phyloP scores from a whole-genome alignment of 768 basidiomycete species.

The Phlebiopsis flavidoalba region DNA sequence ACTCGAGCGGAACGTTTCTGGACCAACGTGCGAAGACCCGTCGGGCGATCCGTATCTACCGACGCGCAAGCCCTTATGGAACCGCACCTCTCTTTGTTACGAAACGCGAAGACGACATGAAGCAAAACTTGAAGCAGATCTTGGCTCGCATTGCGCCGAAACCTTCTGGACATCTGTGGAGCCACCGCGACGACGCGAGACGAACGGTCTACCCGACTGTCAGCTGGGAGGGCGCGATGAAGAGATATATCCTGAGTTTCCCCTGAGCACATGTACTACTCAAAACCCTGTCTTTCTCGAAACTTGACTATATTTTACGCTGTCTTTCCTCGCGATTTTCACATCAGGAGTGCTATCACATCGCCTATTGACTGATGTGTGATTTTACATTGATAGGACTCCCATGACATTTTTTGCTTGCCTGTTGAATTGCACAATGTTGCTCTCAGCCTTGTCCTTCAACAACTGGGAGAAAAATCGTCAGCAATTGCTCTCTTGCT shows the following conservation, averaged over 20 bases:
- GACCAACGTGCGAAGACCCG: slow-evolving; percentile 14
- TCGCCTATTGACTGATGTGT: too few relatives aligned
- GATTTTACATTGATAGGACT: too few relatives aligned
- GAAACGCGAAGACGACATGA: slow-evolving; percentile 18
- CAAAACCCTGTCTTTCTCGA: background rate
- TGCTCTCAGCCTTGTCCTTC: too few relatives aligned
- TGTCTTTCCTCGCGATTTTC: too few relatives aligned
- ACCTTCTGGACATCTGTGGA: slow-evolving; percentile 30
- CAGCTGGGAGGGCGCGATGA: slow-evolving; percentile 59
- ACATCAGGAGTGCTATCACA: too few relatives aligned
- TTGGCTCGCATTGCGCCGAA: slow-evolving; percentile 26
- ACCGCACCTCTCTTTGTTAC: slow-evolving; percentile 4
- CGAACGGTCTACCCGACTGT: slow-evolving; percentile 40
- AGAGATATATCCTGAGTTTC: slow-evolving; percentile 55
- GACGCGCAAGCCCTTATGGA: slow-evolving; percentile 1
- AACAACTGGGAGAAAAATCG: too few relatives aligned
- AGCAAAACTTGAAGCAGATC: slow-evolving; percentile 26
- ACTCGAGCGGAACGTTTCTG: slow-evolving; percentile 38
- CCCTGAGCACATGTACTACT: slow-evolving; percentile 37
- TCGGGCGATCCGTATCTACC: slow-evolving; percentile 11
- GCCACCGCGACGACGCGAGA: slow-evolving; percentile 22
- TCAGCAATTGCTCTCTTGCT: too few relatives aligned
- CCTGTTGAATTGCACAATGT: too few relatives aligned
- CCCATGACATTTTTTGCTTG: too few relatives aligned
- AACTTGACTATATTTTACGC: background rate